Evolutionary conservation across 164 flowering plant species (phyloP), one percentile per base, ranked within the genome.

Genomic region (Warburgia ugandensis): DNA sequence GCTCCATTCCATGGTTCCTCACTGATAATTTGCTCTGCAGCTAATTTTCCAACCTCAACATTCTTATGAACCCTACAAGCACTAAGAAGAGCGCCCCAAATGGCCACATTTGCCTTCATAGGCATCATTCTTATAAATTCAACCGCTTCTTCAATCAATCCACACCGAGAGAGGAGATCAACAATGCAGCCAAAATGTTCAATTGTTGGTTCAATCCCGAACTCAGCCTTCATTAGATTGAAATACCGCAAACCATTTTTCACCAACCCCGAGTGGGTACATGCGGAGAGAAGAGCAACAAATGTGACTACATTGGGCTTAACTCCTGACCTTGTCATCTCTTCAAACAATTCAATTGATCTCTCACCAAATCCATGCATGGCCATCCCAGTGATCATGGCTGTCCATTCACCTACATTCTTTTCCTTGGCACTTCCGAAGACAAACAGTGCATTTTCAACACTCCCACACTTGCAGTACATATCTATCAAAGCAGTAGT

Each of bases 161-260:
- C 75, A 8, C 62, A 69, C 16, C 72, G 64, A 3, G 72, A 58
- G 12, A 71, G 67, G 20, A 68, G 63, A 55, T 68, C 75, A 28
- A 68, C 64, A 21, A 68, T 55, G 55, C 72, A 71, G 45, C 75
- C 75, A 17, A 28, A 67, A 56, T 71, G 72, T 54, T 71, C 65
- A 19, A 61, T 27, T 9, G 64, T 67, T 22, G 75, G 72, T n/a
- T 36, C 41, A 22, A 64, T 61, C 17, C 69, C 58, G 38, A 58
- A 71, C 23, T 61, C 63, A 0, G 29, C 29, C 29, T 61, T 48
- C 69, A 71, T 71, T 28, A 54, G 51, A 43, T 61, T 30, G 13
- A 67, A 71, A 20, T 67, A 67, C 57, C 23, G 21, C 28, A 67
- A 29, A 8, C 75, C 75, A 45, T 71, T 64, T 29, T 36, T 29